A percentile compares a stretch with the other conserved stretches of the same genome.
Evolutionary conservation across 2,329 filamentous ascomycete genomes (phyloP).

Genomic region (Colletotrichum lini): DNA sequence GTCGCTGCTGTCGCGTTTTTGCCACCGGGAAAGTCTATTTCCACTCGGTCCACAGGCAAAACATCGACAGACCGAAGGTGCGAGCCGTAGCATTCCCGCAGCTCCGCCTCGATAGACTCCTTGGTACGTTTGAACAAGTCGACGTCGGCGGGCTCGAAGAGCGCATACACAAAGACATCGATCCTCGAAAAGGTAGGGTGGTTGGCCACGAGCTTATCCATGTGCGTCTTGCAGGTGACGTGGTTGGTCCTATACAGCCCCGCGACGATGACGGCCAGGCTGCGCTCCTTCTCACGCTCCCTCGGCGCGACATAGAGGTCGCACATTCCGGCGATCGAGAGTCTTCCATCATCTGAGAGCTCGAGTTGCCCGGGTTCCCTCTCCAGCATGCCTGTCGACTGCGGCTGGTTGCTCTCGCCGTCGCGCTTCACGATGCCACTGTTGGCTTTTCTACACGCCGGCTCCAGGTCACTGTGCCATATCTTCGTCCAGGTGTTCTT

Average conservation of each 20-base stretch:
- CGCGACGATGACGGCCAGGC: slow-evolving; percentile 40
- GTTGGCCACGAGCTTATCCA: slow-evolving; percentile 23
- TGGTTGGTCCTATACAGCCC: slow-evolving; percentile 40
- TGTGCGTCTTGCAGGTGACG: slow-evolving; percentile 28
- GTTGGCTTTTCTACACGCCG: slow-evolving; percentile 9
- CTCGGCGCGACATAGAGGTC: slow-evolving; percentile 34
- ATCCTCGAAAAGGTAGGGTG: slow-evolving; percentile 33
- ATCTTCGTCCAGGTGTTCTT: slow-evolving; percentile 34
- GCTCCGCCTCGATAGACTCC: slow-evolving; percentile 29
- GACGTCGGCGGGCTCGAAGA: slow-evolving; percentile 30
- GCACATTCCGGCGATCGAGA: slow-evolving; percentile 38
- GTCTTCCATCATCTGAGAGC: slow-evolving; percentile 37
- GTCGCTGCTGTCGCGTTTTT: slow-evolving; percentile 12
- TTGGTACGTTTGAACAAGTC: slow-evolving; percentile 13
- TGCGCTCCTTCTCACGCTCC: slow-evolving; percentile 34
- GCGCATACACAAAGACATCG: slow-evolving; percentile 41
- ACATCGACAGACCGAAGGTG: slow-evolving; percentile 33
- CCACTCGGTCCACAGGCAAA: neutral
- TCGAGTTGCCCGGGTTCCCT: slow-evolving; percentile 22
- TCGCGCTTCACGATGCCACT: neutral
- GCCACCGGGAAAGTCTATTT: slow-evolving; percentile 39
- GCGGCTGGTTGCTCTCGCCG: neutral
- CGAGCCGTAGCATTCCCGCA: slow-evolving; percentile 39
- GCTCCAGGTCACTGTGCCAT: slow-evolving; percentile 42
- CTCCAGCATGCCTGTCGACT: neutral